A percentile compares a stretch with the other conserved stretches of the same genome.
Conservation (phyloP, 1,284 basidiomycete genomes). For the Earliella scabrosa region DNA sequence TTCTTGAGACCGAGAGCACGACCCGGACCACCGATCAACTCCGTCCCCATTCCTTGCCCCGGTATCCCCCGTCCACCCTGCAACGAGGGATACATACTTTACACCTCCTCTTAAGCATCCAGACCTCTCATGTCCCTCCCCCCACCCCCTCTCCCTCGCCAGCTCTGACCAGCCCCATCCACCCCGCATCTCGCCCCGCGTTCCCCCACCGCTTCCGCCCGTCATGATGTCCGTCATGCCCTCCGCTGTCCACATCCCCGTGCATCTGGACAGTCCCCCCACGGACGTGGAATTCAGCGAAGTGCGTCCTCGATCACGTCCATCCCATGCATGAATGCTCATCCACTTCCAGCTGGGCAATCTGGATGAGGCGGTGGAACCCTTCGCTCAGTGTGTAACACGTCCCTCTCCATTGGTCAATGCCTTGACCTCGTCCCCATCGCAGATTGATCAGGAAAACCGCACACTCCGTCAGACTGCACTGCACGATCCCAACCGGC, state of each 20-base stretch:
- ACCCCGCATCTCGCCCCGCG: conserved; percentile 18
- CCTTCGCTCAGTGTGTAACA: conserved; percentile 56
- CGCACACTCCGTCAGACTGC: conserved; percentile 50
- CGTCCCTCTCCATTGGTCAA: not conserved
- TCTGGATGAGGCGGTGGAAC: conserved; percentile 56
- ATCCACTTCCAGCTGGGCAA: conserved; percentile 45
- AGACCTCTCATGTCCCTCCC: conserved; percentile 15
- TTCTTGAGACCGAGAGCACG: conserved; percentile 27
- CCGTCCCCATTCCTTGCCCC: conserved; percentile 26
- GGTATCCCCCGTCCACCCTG: conserved; percentile 27
- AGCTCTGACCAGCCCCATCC: conserved; percentile 9
- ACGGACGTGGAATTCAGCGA: conserved; percentile 45
- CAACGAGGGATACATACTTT: conserved; percentile 29
- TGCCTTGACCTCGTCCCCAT: conserved; percentile 15
- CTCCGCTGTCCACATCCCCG: conserved; percentile 35
- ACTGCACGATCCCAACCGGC: conserved; percentile 70
- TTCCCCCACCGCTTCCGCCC: conserved; percentile 15
- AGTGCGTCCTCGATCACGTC: conserved; percentile 33
- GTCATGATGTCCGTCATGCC: conserved; percentile 46
- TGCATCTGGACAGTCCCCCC: conserved; percentile 35
- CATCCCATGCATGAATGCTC: conserved; percentile 13
- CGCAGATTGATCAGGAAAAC: conserved; percentile 47
- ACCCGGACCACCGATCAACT: conserved; percentile 24
- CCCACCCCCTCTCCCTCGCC: conserved; percentile 21
- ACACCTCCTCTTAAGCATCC: conserved; percentile 12